Percentiles rank a stretch among this genome's conserved stretches.
phyloP scores from a whole-genome alignment of 345 rosid genomes.

The Anacardium occidentale region DNA sequence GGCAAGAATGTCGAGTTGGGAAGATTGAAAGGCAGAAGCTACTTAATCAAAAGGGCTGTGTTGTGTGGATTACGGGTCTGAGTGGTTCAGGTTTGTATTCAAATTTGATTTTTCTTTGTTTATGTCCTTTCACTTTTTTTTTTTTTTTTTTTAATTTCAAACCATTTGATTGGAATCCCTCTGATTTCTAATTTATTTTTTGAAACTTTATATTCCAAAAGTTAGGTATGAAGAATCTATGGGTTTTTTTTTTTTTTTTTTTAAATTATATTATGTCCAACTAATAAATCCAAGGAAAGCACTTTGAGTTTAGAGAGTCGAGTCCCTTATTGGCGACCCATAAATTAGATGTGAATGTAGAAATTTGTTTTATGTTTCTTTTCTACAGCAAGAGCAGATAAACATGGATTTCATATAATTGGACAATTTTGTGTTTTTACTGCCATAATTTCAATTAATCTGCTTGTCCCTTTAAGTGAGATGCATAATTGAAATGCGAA shows the following conservation, averaged over 20 bases:
- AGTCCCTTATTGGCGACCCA: background rate
- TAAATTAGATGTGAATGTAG: too few relatives aligned
- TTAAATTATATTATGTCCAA: background rate
- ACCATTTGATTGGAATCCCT: background rate
- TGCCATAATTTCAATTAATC: background rate
- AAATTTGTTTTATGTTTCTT: background rate
- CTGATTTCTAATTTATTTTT: background rate
- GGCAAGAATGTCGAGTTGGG: conserved; percentile 88
- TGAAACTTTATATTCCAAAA: background rate
- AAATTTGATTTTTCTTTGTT: background rate
- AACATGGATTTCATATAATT: background rate
- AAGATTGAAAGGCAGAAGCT: conserved; percentile 75
- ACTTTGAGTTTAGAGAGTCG: background rate
- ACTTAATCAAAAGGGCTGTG: conserved; percentile 82
- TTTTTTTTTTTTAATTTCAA: background rate
- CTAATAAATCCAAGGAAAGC: background rate
- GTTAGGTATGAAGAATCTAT: background rate
- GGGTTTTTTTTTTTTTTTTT: too few relatives aligned
- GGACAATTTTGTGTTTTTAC: background rate
- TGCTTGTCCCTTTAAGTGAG: background rate
- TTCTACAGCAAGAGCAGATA: background rate
- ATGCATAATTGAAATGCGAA: background rate
- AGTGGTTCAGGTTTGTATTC: conserved; percentile 81
- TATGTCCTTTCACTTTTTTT: background rate
- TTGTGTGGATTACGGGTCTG: conserved; percentile 95